Evolutionary conservation across 768 basidiomycete species (phyloP), one percentile per base, ranked within the genome.

Genomic region (Suillus paluster): DNA sequence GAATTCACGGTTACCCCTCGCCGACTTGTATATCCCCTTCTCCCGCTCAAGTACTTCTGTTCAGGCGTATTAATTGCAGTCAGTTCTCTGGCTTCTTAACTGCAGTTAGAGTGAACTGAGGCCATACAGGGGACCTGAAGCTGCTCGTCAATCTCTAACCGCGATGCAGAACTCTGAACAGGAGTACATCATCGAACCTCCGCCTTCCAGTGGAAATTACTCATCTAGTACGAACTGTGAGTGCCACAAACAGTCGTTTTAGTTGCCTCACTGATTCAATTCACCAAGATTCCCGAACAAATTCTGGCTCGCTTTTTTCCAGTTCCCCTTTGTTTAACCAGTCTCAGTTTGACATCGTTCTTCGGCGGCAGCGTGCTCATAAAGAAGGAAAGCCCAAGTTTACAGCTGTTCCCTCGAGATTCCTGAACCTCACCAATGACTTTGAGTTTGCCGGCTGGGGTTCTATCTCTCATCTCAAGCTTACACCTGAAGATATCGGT

Each of bases 391-490:
- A 79, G 1, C 71, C 78, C 21, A 82, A 79, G 61, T 67, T 71
- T 48, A 75, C 72, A 5, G 68, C 66, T 4, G 67, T 80, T 5
- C 86, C 86, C 5, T 88, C 89, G 7, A 83, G 86, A 41, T 89
- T 88, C 68, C 71, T 86, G 27, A 82, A 88, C 64, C 80, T 91
- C 41, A 73, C 82, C 15, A 84, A 85, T 67, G 81, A 85, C 42
- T 89, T 89, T 63, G 88, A 90, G 66, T 92, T 91, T 66, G 84
- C 90, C 1, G 89, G 89, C 4, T 90, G 89, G 88, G 89, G 88
- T 2, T 80, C 83, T 6, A 69, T 85, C 19, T 73, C 74, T 7
- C 77, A 79, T 60, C 65, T 90, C 1, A 77, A 77, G 21, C 77
- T 91, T 12, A 71, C 76, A 1, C 63, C 59, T 1, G 78, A 82